Conservation (phyloP, 345 rosid genomes). For the Euphorbia tirucalli region DNA sequence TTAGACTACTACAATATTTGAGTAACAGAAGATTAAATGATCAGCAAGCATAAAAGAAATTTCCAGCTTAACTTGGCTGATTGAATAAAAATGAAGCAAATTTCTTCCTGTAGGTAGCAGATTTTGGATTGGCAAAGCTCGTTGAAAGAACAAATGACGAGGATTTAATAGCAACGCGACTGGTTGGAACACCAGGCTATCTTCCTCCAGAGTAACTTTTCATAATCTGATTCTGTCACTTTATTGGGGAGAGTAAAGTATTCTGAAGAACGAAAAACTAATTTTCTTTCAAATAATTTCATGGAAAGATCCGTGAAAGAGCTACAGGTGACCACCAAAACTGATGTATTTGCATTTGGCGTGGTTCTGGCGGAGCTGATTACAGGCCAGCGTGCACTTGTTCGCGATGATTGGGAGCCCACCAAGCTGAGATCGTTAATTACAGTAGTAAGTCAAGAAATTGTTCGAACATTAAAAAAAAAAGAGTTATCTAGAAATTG, state of each 20-base stretch:
- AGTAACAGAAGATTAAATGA: neutral
- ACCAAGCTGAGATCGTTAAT: slow-evolving; percentile 48
- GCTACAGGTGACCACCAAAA: slow-evolving; percentile 60
- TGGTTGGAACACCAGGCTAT: slow-evolving; percentile 73
- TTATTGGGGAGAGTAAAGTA: neutral
- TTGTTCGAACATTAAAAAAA: neutral
- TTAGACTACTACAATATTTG: neutral
- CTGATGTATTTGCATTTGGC: slow-evolving; percentile 65
- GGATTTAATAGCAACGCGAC: slow-evolving; percentile 50
- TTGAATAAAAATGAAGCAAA: neutral
- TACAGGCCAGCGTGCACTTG: slow-evolving; percentile 55
- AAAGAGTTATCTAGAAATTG: neutral
- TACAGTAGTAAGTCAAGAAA: slow-evolving; percentile 34
- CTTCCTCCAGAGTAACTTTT: slow-evolving; percentile 59
- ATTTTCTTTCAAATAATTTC: neutral
- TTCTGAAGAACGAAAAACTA: neutral
- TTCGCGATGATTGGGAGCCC: slow-evolving; percentile 48
- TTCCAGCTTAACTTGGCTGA: neutral
- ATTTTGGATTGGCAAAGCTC: slow-evolving; percentile 67
- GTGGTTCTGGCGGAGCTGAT: slow-evolving; percentile 67
- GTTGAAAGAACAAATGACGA: slow-evolving; percentile 51
- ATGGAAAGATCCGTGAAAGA: slow-evolving; percentile 57
- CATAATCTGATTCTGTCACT: neutral
- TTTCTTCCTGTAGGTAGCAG: slow-evolving; percentile 44
- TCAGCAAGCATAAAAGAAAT: neutral